Evolutionary conservation across 768 basidiomycete species (phyloP).

Genomic region (Suillus discolor): DNA sequence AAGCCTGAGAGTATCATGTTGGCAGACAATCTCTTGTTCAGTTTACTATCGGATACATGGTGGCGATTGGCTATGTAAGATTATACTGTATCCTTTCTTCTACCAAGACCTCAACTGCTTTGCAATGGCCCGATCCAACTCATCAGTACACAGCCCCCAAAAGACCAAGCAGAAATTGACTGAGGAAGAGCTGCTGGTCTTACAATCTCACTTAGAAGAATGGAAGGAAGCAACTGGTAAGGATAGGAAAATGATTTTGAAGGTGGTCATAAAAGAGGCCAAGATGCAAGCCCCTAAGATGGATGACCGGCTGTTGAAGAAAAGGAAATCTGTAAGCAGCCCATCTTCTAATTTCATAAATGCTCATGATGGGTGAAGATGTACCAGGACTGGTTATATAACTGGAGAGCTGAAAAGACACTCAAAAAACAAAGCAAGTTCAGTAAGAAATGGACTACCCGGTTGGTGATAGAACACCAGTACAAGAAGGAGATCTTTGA

Average conservation of each 20-base stretch:
- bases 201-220: not conserved
- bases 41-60: not conserved
- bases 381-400: conserved; percentile 2
- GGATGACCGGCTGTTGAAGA: not conserved
- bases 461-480: too few relatives aligned
- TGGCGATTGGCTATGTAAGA: not conserved
- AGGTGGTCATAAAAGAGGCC: not conserved
- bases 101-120: not conserved
- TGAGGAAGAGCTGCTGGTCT: not conserved
- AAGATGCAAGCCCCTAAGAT: not conserved
- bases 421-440: not conserved
- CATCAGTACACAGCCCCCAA: not conserved
- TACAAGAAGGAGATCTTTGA: too few relatives aligned
- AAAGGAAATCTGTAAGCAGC: not conserved
- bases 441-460: not conserved
- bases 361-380: not conserved
- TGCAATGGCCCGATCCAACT: not conserved
- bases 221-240: not conserved
- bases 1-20: not conserved
- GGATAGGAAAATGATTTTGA: not conserved
- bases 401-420: not conserved
- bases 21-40: not conserved
- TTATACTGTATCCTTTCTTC: not conserved
- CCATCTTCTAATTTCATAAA: not conserved
- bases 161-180: not conserved